These are phyloP conservation scores for Ceratopteris richardii DNA, from an alignment of 75 land plant genomes.

Conservation along the genomic window DNA sequence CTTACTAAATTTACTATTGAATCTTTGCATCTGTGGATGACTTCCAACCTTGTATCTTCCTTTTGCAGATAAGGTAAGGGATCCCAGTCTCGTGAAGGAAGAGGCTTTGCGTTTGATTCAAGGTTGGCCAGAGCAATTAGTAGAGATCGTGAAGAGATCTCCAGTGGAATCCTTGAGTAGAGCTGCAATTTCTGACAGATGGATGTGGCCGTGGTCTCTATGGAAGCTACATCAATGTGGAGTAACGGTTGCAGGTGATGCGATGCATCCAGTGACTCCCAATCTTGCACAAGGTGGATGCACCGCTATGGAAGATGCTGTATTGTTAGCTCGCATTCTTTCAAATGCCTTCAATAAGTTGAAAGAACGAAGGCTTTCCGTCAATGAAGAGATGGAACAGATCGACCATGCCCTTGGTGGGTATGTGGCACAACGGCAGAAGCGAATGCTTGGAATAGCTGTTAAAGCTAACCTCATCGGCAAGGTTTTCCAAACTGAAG, in stretches of 20 bases:
- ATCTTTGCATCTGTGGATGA: too few relatives aligned
- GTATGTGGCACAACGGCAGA: conserved; percentile 9
- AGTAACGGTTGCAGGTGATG: conserved; percentile 74
- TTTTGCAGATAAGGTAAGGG: conserved; percentile 4
- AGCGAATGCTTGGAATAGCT: conserved; percentile 8
- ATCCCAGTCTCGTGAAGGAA: conserved; percentile 23
- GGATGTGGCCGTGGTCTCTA: conserved; percentile 16
- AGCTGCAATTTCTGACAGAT: conserved; percentile 18
- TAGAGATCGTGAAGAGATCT: conserved; percentile 22
- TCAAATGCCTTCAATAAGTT: neutral
- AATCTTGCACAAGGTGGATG: conserved; percentile 83
- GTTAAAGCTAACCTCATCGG: conserved; percentile 21
- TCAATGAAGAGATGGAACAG: conserved; percentile 6
- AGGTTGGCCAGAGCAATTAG: conserved; percentile 16
- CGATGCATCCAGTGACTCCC: conserved; percentile 78
- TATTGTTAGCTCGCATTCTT: conserved; percentile 26
- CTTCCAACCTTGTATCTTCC: too few relatives aligned
- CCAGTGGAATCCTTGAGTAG: conserved; percentile 21
- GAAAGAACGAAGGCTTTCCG: neutral
- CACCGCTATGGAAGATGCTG: conserved; percentile 60
- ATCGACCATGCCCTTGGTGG: conserved; percentile 10
- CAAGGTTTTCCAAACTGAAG: conserved; percentile 6
- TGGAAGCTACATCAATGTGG: conserved; percentile 10
- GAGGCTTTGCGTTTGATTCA: conserved; percentile 9
- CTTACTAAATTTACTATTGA: neutral